Base-by-base conservation (phyloP, 371 early-diverging fungal species). In the Batkoa obscura region DNA sequence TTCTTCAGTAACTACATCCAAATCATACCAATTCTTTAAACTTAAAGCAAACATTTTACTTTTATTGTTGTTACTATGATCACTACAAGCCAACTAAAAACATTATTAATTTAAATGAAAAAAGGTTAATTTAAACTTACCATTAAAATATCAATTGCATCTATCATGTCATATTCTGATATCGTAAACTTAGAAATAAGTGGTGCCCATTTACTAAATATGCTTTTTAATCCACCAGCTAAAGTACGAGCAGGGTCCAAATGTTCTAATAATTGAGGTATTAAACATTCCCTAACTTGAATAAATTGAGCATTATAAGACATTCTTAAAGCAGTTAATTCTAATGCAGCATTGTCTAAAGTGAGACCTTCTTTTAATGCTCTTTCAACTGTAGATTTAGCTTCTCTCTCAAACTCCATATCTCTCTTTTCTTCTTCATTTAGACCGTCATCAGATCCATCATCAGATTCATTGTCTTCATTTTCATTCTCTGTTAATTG, bases 311-410 rank as follows among this genome's bases (percentile, higher is more conserved):
- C 80, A 64, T 94, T 84, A 60, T 78, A 79, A 3, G 92, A 83
- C 84, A 94, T 84, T 59, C 92, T 86, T 58, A 89, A 68, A 5
- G 90, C 81, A 54, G 89, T 92, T 34, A 94, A 72, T 71, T 96
- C 95, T 13, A 91, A 65, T 9, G 78, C 75, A 4, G 91, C 79
- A 57, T 79, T 79, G 31, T 87, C 88, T 8, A 84, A 74, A 0
- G 71, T 64, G 61, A 86, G 88, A 43, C 76, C 70, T 55, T 91
- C 88, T 32, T 68, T 72, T 59, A 92, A 73, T 8, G 90, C 86
- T 12, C 92, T 75, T 32, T 83, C 79, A 50, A 93, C 62, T 0
- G 91, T 90, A 58, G 74, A 74, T 0, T 71, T 67, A 31, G 88
- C 78, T 71, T 95, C 96, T 15, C 71, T 70, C 50, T 78, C 78